A percentile compares a stretch with the other conserved stretches of the same genome.
Evolutionary conservation across 2,329 filamentous ascomycete genomes (phyloP).

Genomic region (Alternaria sp.): DNA sequence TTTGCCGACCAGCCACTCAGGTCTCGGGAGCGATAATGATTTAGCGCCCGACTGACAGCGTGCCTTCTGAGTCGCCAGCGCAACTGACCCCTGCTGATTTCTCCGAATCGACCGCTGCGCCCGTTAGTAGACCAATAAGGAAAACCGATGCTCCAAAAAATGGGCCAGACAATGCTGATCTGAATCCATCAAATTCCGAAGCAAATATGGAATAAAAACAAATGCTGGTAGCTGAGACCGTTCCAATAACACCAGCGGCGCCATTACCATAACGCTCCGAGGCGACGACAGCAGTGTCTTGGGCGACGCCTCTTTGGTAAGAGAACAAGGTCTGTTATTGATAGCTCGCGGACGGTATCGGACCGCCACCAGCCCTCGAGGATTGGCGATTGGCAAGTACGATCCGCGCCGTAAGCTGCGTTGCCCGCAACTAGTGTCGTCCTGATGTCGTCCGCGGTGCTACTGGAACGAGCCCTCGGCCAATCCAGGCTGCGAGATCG

Average conservation of each 20-base stretch:
- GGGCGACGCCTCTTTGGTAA: constrained; percentile 32
- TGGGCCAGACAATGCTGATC: constrained; percentile 49
- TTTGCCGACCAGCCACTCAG: constrained; percentile 47
- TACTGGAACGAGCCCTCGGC: constrained; percentile 43
- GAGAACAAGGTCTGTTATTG: constrained; percentile 29
- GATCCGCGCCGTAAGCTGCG: constrained; percentile 46
- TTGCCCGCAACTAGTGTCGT: constrained; percentile 42
- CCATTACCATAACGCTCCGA: constrained; percentile 31
- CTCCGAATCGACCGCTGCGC: constrained; percentile 44
- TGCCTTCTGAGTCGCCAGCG: constrained; percentile 43
- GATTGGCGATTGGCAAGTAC: constrained; percentile 45
- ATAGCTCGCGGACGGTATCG: constrained; percentile 41
- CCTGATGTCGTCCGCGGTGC: constrained; percentile 43
- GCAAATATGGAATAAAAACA: constrained; percentile 45
- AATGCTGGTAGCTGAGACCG: constrained; percentile 38
- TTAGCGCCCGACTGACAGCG: constrained; percentile 48
- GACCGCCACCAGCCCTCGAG: constrained; percentile 36
- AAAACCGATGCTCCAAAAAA: constrained; percentile 32
- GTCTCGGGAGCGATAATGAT: constrained; percentile 36
- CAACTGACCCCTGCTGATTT: constrained; percentile 43
- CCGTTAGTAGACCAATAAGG: constrained; percentile 43
- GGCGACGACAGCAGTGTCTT: constrained; percentile 24
- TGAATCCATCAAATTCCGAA: constrained; percentile 50
- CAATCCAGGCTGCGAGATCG: constrained; percentile 44
- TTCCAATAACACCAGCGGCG: constrained; percentile 41